Evolutionary conservation across 768 basidiomycete species (phyloP).

Genomic region (Suillus tomentosus): DNA sequence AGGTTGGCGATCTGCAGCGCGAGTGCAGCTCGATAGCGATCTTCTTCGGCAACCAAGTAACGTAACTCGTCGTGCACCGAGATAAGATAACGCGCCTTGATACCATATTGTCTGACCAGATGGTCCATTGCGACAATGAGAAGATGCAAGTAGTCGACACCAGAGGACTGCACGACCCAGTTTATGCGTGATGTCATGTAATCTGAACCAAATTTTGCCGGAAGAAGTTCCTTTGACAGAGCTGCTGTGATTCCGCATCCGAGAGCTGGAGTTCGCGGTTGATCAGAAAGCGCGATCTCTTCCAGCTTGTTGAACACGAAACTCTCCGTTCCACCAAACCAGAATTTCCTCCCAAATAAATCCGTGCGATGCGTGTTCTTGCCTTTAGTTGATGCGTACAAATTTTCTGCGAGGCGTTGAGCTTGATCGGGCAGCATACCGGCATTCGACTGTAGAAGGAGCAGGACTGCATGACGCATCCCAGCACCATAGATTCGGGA

Average conservation of each 20-base stretch:
- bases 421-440: conserved; percentile 79
- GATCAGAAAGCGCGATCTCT: conserved; percentile 85
- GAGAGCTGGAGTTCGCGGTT: conserved; percentile 89
- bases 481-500: conserved; percentile 98
- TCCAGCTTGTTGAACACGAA: conserved; percentile 98
- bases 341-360: conserved; percentile 82
- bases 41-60: conserved; percentile 87
- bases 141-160: conserved; percentile 97
- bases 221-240: conserved; percentile 86
- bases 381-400: conserved; percentile 94
- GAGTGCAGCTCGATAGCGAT: conserved; percentile 86
- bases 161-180: conserved; percentile 99
- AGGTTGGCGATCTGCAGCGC: conserved; percentile 94
- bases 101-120: conserved; percentile 76
- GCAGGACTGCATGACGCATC: conserved; percentile 87
- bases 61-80: conserved; percentile 98
- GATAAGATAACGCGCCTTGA: conserved; percentile 90
- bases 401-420: conserved; percentile 73
- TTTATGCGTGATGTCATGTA: conserved; percentile 98
- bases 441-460: conserved; percentile 84
- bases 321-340: conserved; percentile 96
- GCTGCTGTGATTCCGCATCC: conserved; percentile 94
- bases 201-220: conserved; percentile 76
- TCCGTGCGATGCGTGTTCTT: conserved; percentile 77
- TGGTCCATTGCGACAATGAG: conserved; percentile 95